phyloP scores from a whole-genome alignment of 1,284 basidiomycete genomes.

The Nidula niveotomentosa region DNA sequence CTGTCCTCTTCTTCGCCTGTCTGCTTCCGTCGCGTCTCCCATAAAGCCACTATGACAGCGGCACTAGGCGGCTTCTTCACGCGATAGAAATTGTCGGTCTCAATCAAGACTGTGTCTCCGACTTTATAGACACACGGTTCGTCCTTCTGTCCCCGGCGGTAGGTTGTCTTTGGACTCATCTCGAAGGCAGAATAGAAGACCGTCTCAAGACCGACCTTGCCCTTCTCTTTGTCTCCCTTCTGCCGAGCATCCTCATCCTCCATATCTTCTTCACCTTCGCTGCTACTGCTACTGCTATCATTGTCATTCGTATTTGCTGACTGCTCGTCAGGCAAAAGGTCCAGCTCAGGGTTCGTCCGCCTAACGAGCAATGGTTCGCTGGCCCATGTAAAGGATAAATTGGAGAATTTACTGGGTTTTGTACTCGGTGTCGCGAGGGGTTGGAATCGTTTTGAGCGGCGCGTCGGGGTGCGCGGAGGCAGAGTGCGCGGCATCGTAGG shows the following conservation, averaged over 20 bases:
- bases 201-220: slow-evolving; percentile 30
- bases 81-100: slow-evolving; percentile 39
- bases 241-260: slow-evolving; percentile 11
- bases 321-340: slow-evolving; percentile 32
- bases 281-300: slow-evolving; percentile 15
- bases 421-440: slow-evolving; percentile 42
- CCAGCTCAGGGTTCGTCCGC: slow-evolving; percentile 30
- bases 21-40: slow-evolving; percentile 42
- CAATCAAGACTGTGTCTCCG: slow-evolving; percentile 68
- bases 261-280: slow-evolving; percentile 20
- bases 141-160: slow-evolving; percentile 17
- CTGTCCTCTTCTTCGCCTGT: slow-evolving; percentile 10
- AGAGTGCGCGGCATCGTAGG: neutral
- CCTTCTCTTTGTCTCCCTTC: slow-evolving; percentile 20
- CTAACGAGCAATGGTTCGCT: slow-evolving; percentile 37
- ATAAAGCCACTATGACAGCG: slow-evolving; percentile 66
- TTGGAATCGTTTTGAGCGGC: slow-evolving; percentile 55
- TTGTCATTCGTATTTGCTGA: slow-evolving; percentile 18
- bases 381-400: slow-evolving; percentile 36
- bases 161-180: slow-evolving; percentile 25
- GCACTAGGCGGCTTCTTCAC: slow-evolving; percentile 52
- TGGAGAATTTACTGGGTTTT: slow-evolving; percentile 25
- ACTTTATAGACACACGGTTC: slow-evolving; percentile 37
- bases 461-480: slow-evolving; percentile 29
- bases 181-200: slow-evolving; percentile 39